Percentiles rank a stretch among this genome's conserved stretches.
Conservation (phyloP, 768 basidiomycete genomes). For the Cyathus striatus region DNA sequence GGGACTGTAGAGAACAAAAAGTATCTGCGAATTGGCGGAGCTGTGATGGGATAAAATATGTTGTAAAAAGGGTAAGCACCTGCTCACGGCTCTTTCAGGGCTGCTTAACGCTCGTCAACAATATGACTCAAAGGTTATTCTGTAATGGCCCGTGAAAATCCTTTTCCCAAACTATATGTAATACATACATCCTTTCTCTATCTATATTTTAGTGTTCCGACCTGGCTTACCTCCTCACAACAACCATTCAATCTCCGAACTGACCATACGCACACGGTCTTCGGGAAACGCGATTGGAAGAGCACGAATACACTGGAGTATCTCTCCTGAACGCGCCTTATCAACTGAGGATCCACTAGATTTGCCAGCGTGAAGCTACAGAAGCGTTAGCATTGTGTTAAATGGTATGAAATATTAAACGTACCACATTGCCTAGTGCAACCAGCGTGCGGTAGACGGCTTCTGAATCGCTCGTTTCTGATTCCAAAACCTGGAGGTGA, state of each 20-base stretch:
- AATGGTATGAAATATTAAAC: slow-evolving; percentile 11
- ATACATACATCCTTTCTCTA: too few species aligned
- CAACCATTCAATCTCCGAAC: slow-evolving; percentile 41
- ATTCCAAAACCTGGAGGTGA: slow-evolving; percentile 44
- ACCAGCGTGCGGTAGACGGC: slow-evolving; percentile 67
- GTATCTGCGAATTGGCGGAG: too few species aligned
- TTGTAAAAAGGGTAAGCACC: too few species aligned
- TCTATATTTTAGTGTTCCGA: too few species aligned
- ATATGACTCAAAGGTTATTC: too few species aligned
- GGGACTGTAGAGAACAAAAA: too few species aligned
- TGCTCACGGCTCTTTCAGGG: too few species aligned
- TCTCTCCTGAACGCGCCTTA: slow-evolving; percentile 31
- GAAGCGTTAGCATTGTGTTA: slow-evolving; percentile 1
- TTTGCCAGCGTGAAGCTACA: slow-evolving; percentile 47
- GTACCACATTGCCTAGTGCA: slow-evolving; percentile 69
- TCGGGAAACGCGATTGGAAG: slow-evolving; percentile 51
- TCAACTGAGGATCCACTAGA: slow-evolving; percentile 27
- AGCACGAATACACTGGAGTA: slow-evolving; percentile 32
- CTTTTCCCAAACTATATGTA: too few species aligned
- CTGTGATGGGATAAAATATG: too few species aligned
- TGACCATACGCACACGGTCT: slow-evolving; percentile 48
- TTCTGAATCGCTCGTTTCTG: slow-evolving; percentile 57
- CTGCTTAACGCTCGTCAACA: too few species aligned
- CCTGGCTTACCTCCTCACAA: too few species aligned
- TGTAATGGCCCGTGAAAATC: too few species aligned